Percentiles rank a stretch among this genome's conserved stretches.
Conservation (phyloP, 768 basidiomycete genomes). For the Xerocomellus amylosporus region DNA sequence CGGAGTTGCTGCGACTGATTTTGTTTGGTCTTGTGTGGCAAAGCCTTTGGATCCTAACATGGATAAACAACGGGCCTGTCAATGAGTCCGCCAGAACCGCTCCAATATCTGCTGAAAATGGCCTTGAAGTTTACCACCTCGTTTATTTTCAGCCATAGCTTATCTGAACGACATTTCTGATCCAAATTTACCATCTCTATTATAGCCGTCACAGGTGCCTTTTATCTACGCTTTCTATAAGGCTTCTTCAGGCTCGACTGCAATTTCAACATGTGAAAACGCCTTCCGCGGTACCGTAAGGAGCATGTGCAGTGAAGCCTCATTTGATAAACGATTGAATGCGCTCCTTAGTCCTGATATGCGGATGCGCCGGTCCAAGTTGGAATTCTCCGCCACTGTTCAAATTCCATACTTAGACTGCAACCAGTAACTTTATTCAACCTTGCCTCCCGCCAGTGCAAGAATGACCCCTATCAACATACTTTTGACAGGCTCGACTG, state of each 20-base stretch:
- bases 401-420: neutral
- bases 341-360: no score
- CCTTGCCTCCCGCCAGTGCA: neutral
- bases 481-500: slow-evolving; percentile 19
- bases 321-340: neutral
- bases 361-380: neutral
- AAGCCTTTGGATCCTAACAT: slow-evolving; percentile 25
- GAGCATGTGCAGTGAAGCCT: no score
- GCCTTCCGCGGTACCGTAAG: no score
- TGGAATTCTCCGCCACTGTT: slow-evolving; percentile 4
- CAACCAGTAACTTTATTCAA: neutral
- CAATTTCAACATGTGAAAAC: no score
- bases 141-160: neutral
- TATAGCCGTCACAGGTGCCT: neutral
- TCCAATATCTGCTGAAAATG: no score
- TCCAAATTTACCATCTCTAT: neutral
- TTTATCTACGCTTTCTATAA: no score
- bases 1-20: slow-evolving; percentile 13
- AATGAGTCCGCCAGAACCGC: no score
- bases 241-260: no score
- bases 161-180: neutral
- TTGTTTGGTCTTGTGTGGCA: slow-evolving; percentile 25
- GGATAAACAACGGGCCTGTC: slow-evolving; percentile 16
- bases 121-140: neutral
- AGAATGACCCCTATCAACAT: slow-evolving; percentile 13